These are phyloP conservation scores for Clonostachys byssicola DNA, from an alignment of 2,329 filamentous ascomycete genomes.

Conservation along the genomic window DNA sequence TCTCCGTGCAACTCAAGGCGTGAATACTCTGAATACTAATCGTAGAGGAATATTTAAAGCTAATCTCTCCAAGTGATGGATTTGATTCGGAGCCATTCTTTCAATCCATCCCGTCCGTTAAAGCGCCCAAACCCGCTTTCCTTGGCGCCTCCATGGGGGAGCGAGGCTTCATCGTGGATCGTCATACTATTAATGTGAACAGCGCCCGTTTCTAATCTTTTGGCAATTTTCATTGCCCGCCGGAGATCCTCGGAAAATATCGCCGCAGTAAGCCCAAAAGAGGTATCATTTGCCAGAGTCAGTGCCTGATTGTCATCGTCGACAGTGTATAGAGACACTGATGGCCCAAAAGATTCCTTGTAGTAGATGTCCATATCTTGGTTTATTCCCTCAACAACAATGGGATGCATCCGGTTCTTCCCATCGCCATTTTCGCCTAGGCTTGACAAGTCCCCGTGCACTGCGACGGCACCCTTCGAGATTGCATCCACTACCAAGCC, in stretches of 20 bases:
- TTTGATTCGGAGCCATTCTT: constrained; percentile 8
- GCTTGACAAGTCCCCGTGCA: constrained; percentile 22
- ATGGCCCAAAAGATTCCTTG: constrained; percentile 75
- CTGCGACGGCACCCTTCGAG: constrained; percentile 57
- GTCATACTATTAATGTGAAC: constrained; percentile 60
- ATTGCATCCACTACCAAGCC: constrained; percentile 64
- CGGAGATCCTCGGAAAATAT: constrained; percentile 53
- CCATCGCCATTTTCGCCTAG: constrained; percentile 14
- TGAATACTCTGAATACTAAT: too few relatives aligned
- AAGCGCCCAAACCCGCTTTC: constrained; percentile 59
- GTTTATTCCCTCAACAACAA: constrained; percentile 62
- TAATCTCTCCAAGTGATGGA: constrained; percentile 5
- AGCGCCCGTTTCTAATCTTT: constrained; percentile 52
- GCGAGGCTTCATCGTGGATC: constrained; percentile 56
- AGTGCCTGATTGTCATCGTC: constrained; percentile 64
- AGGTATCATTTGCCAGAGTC: constrained; percentile 32
- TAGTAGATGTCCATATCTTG: constrained; percentile 67
- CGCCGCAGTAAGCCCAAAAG: constrained; percentile 51
- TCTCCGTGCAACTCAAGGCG: too few relatives aligned
- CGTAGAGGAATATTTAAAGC: too few relatives aligned
- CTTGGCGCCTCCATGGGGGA: constrained; percentile 65
- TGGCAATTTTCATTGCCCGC: constrained; percentile 31
- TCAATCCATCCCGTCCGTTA: constrained; percentile 19
- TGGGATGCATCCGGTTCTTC: constrained; percentile 49
- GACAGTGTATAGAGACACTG: constrained; percentile 62